A percentile compares a stretch with the other conserved stretches of the same genome.
Conservation (phyloP, 495 filamentous ascomycete genomes). For the Podospora didyma region DNA sequence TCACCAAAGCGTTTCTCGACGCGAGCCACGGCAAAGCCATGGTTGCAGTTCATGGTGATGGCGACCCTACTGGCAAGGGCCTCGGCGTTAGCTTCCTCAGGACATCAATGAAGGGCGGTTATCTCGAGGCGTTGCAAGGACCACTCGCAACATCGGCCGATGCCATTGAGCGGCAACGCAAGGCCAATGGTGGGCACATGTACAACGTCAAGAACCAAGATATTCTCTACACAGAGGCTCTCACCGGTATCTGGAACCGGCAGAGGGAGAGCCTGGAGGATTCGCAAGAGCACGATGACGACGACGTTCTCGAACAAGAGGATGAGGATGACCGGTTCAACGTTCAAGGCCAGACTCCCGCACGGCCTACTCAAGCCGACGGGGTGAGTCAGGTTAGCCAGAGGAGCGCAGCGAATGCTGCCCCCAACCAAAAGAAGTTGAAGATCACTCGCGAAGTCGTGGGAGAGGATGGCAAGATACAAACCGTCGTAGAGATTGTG, state of each 20-base stretch:
- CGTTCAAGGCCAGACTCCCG: constrained; percentile 33
- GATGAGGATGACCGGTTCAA: constrained; percentile 56
- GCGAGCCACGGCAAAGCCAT: constrained; percentile 95
- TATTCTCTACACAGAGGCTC: constrained; percentile 79
- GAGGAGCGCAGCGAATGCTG: constrained; percentile 63
- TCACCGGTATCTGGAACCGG: constrained; percentile 82
- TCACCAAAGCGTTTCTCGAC: constrained; percentile 90
- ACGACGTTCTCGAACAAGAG: constrained; percentile 58
- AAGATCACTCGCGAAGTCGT: constrained; percentile 66
- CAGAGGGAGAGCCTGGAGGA: constrained; percentile 74
- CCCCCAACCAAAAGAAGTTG: constrained; percentile 64
- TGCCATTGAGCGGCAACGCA: constrained; percentile 61
- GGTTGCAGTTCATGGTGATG: constrained; percentile 88
- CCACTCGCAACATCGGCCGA: constrained; percentile 78
- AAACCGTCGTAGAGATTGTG: constrained; percentile 57
- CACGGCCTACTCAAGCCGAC: constrained; percentile 49
- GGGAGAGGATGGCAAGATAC: constrained; percentile 59
- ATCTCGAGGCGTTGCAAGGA: constrained; percentile 84
- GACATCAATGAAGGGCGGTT: constrained; percentile 98
- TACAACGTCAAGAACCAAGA: constrained; percentile 97
- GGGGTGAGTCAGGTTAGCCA: constrained; percentile 82
- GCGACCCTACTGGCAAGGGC: constrained; percentile 91
- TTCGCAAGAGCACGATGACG: constrained; percentile 55
- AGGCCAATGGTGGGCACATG: constrained; percentile 88
- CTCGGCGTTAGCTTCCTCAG: constrained; percentile 94